Conservation (phyloP, 129 eudicot species). For the Helichrysum umbraculigerum region DNA sequence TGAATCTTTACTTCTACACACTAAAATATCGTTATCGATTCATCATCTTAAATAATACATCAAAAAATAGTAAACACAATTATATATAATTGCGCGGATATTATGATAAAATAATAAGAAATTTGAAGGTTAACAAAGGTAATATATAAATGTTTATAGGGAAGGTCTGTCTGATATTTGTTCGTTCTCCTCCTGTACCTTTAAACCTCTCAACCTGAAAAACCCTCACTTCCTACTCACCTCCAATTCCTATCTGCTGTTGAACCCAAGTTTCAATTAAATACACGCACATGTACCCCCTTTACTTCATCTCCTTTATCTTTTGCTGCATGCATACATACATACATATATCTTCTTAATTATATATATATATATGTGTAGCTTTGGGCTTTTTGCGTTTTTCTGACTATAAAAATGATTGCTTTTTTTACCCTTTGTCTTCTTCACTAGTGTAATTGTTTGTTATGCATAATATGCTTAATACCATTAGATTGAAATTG, state of each 20-base stretch:
- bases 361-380: not conserved
- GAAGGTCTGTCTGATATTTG: not conserved
- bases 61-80: no score
- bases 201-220: not conserved
- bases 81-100: no score
- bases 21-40: no score
- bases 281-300: slow-evolving; percentile 1
- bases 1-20: no score
- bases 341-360: not conserved
- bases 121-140: no score
- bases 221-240: not conserved
- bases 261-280: not conserved
- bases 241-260: not conserved
- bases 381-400: not conserved
- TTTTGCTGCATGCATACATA: not conserved
- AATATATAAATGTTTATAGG: no score
- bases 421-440: not conserved
- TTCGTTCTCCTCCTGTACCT: not conserved
- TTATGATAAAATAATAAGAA: no score
- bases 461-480: slow-evolving; percentile 18
- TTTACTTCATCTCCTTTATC: not conserved
- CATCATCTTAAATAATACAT: no score
- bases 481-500: not conserved
- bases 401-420: not conserved
- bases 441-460: not conserved